phyloP scores from a whole-genome alignment of 306 rosid species.

The Fagus sylvatica region DNA sequence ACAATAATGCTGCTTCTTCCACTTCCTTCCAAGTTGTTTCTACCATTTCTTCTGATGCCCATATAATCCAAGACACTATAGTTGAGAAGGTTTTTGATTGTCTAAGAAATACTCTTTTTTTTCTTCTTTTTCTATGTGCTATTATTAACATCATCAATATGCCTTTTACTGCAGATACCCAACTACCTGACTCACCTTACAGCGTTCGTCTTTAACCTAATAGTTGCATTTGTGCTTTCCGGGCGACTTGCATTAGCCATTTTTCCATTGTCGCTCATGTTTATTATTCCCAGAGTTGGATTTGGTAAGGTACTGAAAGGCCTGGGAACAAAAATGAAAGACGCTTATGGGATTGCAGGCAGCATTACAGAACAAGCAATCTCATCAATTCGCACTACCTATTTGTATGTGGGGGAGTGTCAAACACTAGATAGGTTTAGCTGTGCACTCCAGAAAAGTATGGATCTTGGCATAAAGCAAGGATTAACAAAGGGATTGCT shows the following conservation, averaged over 20 bases:
- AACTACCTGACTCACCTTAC: constrained; percentile 56
- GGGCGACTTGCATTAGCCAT: constrained; percentile 75
- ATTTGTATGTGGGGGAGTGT: constrained; percentile 71
- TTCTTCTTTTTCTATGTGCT: neutral
- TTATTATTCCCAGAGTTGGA: constrained; percentile 65
- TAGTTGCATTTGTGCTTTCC: constrained; percentile 57
- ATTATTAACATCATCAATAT: constrained; percentile 1
- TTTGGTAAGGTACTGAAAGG: constrained; percentile 59
- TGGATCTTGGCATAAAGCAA: constrained; percentile 59
- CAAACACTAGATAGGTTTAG: constrained; percentile 56
- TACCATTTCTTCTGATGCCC: constrained; percentile 71
- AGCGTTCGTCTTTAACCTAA: constrained; percentile 51
- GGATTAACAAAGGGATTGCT: constrained; percentile 72
- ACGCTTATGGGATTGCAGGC: constrained; percentile 66
- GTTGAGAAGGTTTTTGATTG: constrained; percentile 57
- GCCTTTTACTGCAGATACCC: constrained; percentile 45
- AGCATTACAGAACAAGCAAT: constrained; percentile 80
- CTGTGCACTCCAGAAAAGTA: constrained; percentile 48
- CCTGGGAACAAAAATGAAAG: constrained; percentile 46
- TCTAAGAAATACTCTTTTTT: neutral
- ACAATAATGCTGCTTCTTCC: constrained; percentile 50
- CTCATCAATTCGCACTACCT: constrained; percentile 67
- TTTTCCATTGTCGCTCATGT: constrained; percentile 64
- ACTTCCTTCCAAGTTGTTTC: constrained; percentile 65
- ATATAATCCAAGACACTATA: constrained; percentile 66